phyloP scores from a whole-genome alignment of 2,329 filamentous ascomycete genomes.

The Emmonsia crescens region DNA sequence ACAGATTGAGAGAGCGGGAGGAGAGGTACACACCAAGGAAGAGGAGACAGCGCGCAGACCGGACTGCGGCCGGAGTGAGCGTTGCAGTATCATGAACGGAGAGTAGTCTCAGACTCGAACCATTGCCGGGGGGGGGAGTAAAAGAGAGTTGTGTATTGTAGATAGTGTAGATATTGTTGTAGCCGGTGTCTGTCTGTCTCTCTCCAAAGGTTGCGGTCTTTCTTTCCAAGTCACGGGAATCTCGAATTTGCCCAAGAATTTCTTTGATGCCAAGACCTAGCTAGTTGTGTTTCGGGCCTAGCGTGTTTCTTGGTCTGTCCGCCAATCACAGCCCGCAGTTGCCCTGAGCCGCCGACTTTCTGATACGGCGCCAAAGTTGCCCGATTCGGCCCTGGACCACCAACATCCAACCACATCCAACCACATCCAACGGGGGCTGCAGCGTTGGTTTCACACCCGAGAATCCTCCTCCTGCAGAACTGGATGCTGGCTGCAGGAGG shows the following conservation, averaged over 20 bases:
- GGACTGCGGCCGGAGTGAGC: constrained; percentile 34
- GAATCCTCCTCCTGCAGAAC: neutral
- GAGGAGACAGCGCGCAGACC: constrained; percentile 32
- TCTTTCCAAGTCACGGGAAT: constrained; percentile 7
- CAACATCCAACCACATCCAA: neutral
- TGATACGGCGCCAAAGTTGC: constrained; percentile 1
- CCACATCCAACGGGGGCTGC: neutral
- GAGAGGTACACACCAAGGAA: constrained; percentile 22
- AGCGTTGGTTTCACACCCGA: constrained; percentile 1
- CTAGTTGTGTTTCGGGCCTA: neutral
- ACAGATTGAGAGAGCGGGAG: constrained; percentile 3
- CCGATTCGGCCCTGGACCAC: neutral
- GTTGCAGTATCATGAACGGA: constrained; percentile 31
- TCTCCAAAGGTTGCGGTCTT: neutral
- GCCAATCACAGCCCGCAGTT: neutral
- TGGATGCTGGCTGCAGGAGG: neutral
- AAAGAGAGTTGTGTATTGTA: neutral
- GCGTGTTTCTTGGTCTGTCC: too few species aligned
- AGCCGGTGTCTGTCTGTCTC: neutral
- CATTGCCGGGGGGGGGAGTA: constrained; percentile 3
- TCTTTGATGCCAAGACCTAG: neutral
- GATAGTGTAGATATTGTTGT: neutral
- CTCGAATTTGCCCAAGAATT: neutral
- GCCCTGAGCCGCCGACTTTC: neutral
- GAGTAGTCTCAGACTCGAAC: constrained; percentile 5